These are phyloP conservation scores for Nemania sp. DNA, from an alignment of 2,329 filamentous ascomycete species.

Conservation along the genomic window DNA sequence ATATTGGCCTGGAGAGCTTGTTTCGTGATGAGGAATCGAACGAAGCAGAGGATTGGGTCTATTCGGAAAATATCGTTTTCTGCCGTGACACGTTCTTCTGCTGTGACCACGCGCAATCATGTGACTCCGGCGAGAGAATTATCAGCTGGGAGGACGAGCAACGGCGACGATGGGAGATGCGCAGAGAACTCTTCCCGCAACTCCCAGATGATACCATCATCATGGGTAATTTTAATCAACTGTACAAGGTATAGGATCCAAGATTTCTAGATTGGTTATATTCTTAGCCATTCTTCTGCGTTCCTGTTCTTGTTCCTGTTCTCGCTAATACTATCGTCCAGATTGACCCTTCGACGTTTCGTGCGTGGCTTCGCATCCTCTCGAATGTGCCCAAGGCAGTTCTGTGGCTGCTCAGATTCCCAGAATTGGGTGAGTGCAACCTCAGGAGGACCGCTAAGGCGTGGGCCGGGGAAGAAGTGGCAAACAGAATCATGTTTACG, in stretches of 20 bases:
- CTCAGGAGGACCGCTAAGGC: slow-evolving; percentile 76
- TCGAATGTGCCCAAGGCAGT: slow-evolving; percentile 83
- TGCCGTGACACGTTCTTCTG: slow-evolving; percentile 97
- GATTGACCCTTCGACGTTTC: slow-evolving; percentile 97
- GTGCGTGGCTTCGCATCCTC: slow-evolving; percentile 92
- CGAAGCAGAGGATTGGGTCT: slow-evolving; percentile 82
- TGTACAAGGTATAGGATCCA: slow-evolving; percentile 78
- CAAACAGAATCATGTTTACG: slow-evolving; percentile 87
- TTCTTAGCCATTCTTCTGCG: not conserved
- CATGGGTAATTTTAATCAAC: slow-evolving; percentile 95
- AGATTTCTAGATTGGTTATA: not conserved
- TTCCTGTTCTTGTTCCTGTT: not conserved
- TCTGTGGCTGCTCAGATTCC: slow-evolving; percentile 95
- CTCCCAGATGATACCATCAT: slow-evolving; percentile 85
- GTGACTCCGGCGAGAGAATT: slow-evolving; percentile 68
- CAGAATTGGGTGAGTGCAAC: slow-evolving; percentile 87
- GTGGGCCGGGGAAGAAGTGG: slow-evolving; percentile 87
- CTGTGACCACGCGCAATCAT: slow-evolving; percentile 93
- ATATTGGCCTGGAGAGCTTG: slow-evolving; percentile 73
- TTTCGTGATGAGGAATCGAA: slow-evolving; percentile 69
- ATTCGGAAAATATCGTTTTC: slow-evolving; percentile 95
- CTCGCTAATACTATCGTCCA: slow-evolving; percentile 44
- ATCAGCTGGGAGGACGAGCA: slow-evolving; percentile 86
- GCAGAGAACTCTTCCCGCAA: slow-evolving; percentile 85
- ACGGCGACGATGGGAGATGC: slow-evolving; percentile 83